Evolutionary conservation across 441 rosid species (phyloP), one percentile per base, ranked within the genome.

Genomic region (Adansonia grandidieri): DNA sequence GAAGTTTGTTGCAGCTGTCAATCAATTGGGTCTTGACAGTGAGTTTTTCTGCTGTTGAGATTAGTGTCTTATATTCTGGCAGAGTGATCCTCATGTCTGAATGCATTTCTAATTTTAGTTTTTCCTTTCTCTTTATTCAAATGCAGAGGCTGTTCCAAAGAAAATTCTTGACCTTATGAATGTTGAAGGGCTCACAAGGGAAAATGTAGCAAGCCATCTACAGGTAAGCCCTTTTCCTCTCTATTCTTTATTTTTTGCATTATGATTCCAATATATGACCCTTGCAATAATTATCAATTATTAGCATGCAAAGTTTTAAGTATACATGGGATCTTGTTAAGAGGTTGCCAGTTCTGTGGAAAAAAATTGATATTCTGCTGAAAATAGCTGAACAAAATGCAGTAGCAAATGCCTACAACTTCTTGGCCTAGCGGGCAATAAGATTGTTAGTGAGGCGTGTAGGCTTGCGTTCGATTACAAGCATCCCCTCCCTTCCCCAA

Each of bases 161-260:
- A 96, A 93, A 81, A 94, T 96, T 80, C 98, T 94, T 70, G 98
- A 96, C 82, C 80, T 88, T 73, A 96, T 96, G 99, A 91, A 93
- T 77, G 92, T 94, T 63, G 98, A 93, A 75, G 90, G 94, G 74
- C 91, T 94, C 58, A 89, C 98, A 19, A 94, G 99, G 83, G 98
- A 96, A 89, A 94, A 97, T 82, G 99, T 97, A 68, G 99, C 99
- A 54, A 95, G 99, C 81, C 98, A 92, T 85, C 89, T 96, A 76
- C 98, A 94, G 95, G 98, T 85, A 85, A 51, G 48, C 72, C 78
- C 53, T 66, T 81, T 79, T 75, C 47, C 13, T 71, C 60, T 67
- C 6, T 11, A 40, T n/a, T 11, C 20, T 74, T 68, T 69, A 22
- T 45, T 5, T 19, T 77, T 54, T 20, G 67, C 13, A 6, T 48